Base-by-base conservation (phyloP, 2,329 filamentous ascomycete species). In the Seiridium cupressi region DNA sequence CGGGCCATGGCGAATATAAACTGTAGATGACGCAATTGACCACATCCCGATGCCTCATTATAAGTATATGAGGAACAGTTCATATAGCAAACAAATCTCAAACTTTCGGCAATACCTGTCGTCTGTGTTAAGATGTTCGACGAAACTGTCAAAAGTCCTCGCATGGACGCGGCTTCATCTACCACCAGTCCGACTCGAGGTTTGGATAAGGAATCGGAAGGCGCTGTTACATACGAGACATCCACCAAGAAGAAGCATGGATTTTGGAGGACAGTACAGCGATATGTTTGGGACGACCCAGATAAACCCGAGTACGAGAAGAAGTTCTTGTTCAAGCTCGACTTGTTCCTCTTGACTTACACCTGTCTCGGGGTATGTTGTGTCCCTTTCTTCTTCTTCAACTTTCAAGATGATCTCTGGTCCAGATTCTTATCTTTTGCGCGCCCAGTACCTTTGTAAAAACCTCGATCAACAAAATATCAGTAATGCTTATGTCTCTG, bases 251-350 rank as follows among this genome's bases (percentile, higher is more conserved):
- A 36, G 11, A 53, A 31, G 5, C 5, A 35, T 13, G 49, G 34
- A 2, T 56, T 51, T 7, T 61, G 61, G 55, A 61, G 66, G 26
- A 66, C 13, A 0, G 44, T 68, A 1, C 66, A 68, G 55, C 51
- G 68, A 36, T 70, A 68, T 32, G 57, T 71, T n/a, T 71, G 69
- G 69, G 70, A 71, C 18, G 69, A 72, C 46, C 69, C 69, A 8
- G 64, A 70, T 40, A 70, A 71, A 49, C 55, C 69, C 0, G 48
- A 49, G 8, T 46, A 57, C 5, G 63, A 63, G 54, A 64, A 63
- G 13, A 61, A 63, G 46, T 63, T 64, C 13, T 58, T 64, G 3
- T 51, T 60, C 6, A 55, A 55, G 35, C 51, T 55, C 34, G 51
- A 55, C 35, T 55, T 55, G 32, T 55, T 55, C 38, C 32, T 55